phyloP scores from a whole-genome alignment of 768 basidiomycete species.

The Hortiboletus flavorubellus region DNA sequence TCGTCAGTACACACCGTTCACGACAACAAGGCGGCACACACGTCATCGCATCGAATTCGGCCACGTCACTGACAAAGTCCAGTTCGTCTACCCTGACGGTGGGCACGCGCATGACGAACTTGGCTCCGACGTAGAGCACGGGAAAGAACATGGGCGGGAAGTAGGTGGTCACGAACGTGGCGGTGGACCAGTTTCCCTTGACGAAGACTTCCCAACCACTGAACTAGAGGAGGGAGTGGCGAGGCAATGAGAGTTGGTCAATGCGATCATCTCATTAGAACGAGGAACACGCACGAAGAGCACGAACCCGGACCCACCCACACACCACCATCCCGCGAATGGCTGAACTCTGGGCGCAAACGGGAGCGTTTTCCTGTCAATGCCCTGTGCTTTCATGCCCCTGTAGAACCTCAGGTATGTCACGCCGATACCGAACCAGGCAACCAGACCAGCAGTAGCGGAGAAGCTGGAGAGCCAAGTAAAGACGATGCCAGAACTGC shows the following conservation, averaged over 20 bases:
- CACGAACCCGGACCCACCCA: slow-evolving; percentile 24
- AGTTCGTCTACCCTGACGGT: slow-evolving; percentile 15
- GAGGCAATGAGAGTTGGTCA: background rate
- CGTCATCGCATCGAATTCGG: slow-evolving; percentile 32
- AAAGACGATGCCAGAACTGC: slow-evolving; percentile 39
- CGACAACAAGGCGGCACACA: background rate
- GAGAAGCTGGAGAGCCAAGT: slow-evolving; percentile 39
- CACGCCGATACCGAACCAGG: slow-evolving; percentile 44
- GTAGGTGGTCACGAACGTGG: slow-evolving; percentile 42
- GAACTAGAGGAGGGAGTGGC: slow-evolving; percentile 28
- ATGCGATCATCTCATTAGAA: background rate
- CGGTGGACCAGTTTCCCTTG: slow-evolving; percentile 35
- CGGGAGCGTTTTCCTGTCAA: slow-evolving; percentile 46
- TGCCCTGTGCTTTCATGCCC: slow-evolving; percentile 48
- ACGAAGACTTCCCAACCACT: slow-evolving; percentile 43
- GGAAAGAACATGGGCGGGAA: slow-evolving; percentile 46
- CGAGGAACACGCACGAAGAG: slow-evolving; percentile 35
- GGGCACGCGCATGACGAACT: slow-evolving; percentile 15
- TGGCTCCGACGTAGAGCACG: slow-evolving; percentile 38
- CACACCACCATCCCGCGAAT: slow-evolving; percentile 38
- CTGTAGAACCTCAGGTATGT: slow-evolving; percentile 47
- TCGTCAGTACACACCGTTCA: background rate
- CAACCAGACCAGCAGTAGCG: slow-evolving; percentile 40
- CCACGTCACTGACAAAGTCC: slow-evolving; percentile 27
- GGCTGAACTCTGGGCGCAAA: slow-evolving; percentile 42